Conservation (phyloP, 768 basidiomycete genomes). For the Boletus insuetus region DNA sequence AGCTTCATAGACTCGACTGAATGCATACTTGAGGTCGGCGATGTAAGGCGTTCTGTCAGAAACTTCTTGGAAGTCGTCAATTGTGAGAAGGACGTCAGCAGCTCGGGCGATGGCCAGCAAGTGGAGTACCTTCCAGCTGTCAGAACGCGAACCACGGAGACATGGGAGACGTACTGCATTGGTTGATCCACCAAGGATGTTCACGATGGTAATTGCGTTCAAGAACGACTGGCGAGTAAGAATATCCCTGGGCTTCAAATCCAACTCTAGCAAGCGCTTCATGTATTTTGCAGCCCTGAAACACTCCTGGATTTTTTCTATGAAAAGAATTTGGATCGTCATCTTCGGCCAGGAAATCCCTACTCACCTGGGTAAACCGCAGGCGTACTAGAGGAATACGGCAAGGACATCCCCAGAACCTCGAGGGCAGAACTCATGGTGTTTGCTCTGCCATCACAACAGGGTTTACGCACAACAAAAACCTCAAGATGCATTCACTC, state of each 20-base stretch:
- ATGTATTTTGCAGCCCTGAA: slow-evolving; percentile 74
- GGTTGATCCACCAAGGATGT: slow-evolving; percentile 82
- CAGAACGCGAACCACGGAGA: slow-evolving; percentile 1
- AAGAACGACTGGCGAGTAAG: slow-evolving; percentile 70
- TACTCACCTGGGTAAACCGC: slow-evolving; percentile 63
- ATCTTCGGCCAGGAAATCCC: not conserved
- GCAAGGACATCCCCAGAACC: slow-evolving; percentile 81
- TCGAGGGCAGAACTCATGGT: slow-evolving; percentile 87
- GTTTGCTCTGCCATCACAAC: slow-evolving; percentile 53
- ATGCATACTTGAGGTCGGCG: slow-evolving; percentile 70
- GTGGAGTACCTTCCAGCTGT: slow-evolving; percentile 62
- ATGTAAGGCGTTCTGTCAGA: slow-evolving; percentile 80
- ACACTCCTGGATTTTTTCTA: slow-evolving; percentile 84
- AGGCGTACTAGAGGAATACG: slow-evolving; percentile 73
- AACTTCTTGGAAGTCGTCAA: slow-evolving; percentile 85
- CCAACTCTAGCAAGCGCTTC: slow-evolving; percentile 67
- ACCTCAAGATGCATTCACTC: slow-evolving; percentile 19
- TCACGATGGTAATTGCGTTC: slow-evolving; percentile 80
- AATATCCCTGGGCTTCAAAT: slow-evolving; percentile 82
- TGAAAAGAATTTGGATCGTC: not conserved
- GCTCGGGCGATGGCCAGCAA: slow-evolving; percentile 83
- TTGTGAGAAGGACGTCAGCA: slow-evolving; percentile 66
- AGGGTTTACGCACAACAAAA: not conserved
- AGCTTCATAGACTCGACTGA: slow-evolving; percentile 1
- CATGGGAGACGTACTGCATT: slow-evolving; percentile 60